Evolutionary conservation across 768 basidiomycete species (phyloP), one percentile per base, ranked within the genome.

Genomic region (Chalciporus chontae): DNA sequence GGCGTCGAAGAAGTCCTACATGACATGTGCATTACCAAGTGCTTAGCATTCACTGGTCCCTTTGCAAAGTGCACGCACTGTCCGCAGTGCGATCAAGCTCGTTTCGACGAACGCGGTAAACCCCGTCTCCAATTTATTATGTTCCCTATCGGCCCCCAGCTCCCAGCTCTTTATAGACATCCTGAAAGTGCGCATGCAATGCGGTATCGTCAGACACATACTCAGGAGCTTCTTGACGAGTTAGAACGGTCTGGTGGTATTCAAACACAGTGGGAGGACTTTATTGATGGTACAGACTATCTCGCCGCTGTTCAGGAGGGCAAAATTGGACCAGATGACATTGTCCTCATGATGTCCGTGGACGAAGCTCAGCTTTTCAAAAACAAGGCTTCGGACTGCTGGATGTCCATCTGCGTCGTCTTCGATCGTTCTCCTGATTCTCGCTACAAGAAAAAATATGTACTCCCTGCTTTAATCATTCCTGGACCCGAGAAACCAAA

Each of bases 361-460:
- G 40, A 47, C 9, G 29, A 39, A 5, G 29, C 40, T 1, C 47
- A 47, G 29, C 18, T 47, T 8, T 47, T 40, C n/a, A 3, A 40
- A 8, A 21, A 41, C 39, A 47, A 21, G 21, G 21, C 21, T 21
- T 21, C 21, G 21, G 21, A 21, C 21, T 21, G 21, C 24, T 47
- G 47, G 47, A n/a, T 47, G 1, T 47, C 40, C 13, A 47, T 47
- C 7, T 47, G 47, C 39, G 24, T 47, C 15, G 11, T 47, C 7
- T 2, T 47, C 39, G 40, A 47, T 24, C 18, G 21, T 8, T 32
- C 39, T n/a, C 47, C 27, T 0, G 39, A 47, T 18, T 9, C 11
- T 3, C 18, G 46, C 1, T 47, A 47, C 14, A 23, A 19, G 8
- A 47, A 47, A 10, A 11, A 7, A 4, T 10, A 24, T 34, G 40